These are phyloP conservation scores for Fusarium keratoplasticum DNA, from an alignment of 2,329 filamentous ascomycete species.

Conservation along the genomic window DNA sequence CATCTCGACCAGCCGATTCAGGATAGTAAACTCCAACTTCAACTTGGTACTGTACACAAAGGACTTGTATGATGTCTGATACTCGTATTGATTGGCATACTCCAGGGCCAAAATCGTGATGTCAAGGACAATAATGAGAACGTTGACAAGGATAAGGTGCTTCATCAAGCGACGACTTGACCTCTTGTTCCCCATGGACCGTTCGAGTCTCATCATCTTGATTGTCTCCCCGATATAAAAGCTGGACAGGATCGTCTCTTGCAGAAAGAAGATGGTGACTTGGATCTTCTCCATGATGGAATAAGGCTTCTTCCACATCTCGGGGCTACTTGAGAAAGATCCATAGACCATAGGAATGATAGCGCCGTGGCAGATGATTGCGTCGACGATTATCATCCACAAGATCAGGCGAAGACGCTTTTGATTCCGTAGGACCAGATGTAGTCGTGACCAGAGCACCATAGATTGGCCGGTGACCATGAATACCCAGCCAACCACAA, in stretches of 20 bases:
- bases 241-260: constrained; percentile 65
- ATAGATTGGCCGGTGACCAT: constrained; percentile 73
- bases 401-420: constrained; percentile 61
- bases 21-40: constrained; percentile 55
- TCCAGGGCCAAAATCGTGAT: constrained; percentile 53
- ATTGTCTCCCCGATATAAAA: constrained; percentile 66
- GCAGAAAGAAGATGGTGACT: constrained; percentile 66
- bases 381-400: constrained; percentile 68
- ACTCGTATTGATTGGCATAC: constrained; percentile 50
- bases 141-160: constrained; percentile 59
- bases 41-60: constrained; percentile 54
- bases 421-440: constrained; percentile 66
- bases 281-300: constrained; percentile 66
- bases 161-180: constrained; percentile 43
- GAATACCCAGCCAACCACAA: constrained; percentile 45
- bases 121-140: constrained; percentile 59
- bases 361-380: constrained; percentile 63
- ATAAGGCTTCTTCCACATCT: constrained; percentile 47
- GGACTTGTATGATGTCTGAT: constrained; percentile 53
- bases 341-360: constrained; percentile 68
- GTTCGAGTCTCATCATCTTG: constrained; percentile 59
- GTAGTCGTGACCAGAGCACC: constrained; percentile 72
- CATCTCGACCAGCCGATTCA: constrained; percentile 53
- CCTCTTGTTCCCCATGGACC: constrained; percentile 40
- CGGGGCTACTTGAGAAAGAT: constrained; percentile 52